Evolutionary conservation across 805 yeast species (phyloP), one percentile per base, ranked within the genome.

Genomic region (Kuraishia hungarica): DNA sequence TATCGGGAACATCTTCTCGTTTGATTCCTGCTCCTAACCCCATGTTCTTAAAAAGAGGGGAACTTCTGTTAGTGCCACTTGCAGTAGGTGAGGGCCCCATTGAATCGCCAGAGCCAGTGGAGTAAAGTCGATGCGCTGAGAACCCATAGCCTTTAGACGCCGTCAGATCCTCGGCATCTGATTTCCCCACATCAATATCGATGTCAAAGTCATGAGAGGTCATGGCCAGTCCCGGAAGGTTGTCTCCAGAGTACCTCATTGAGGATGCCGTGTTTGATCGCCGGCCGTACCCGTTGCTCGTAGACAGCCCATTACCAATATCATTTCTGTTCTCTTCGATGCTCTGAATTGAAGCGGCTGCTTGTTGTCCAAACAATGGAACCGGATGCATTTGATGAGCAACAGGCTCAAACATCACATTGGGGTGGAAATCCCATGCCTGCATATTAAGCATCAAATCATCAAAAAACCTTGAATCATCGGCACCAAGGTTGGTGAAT

Each of bases 291-390:
- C 43, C 43, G 17, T 35, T 6, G 43, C 43, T 35, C 17, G 43
- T 35, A 17, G 43, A 10, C 17, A 35, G 11, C 43, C 43, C 17
- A 15, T 17, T 13, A 13, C n/a, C 43, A 10, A 35, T 13, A 35
- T 35, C 43, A 35, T 15, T 15, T 13, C 43, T 35, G 17, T 13
- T 35, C 11, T 35, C 50, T n/a, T 11, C 10, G 8, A 56, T 13
- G 70, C 65, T 54, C 74, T 78, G 52, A 17, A 59, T 47, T 20
- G 49, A 3, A 13, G 49, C 19, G 8, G 15, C 24, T 13, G 24
- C 3, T 19, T 47, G 22, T 19, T 47, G 49, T 22, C 49, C 49
- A 47, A 22, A 22, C 49, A 47, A 47, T 19, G 49, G 24, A 47
- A 21, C 24, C 11, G 43, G 43, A 35, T 35, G 43, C 43, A 35